Evolutionary conservation across 2,329 filamentous ascomycete species (phyloP).

Genomic region (Diaporthe sp.): DNA sequence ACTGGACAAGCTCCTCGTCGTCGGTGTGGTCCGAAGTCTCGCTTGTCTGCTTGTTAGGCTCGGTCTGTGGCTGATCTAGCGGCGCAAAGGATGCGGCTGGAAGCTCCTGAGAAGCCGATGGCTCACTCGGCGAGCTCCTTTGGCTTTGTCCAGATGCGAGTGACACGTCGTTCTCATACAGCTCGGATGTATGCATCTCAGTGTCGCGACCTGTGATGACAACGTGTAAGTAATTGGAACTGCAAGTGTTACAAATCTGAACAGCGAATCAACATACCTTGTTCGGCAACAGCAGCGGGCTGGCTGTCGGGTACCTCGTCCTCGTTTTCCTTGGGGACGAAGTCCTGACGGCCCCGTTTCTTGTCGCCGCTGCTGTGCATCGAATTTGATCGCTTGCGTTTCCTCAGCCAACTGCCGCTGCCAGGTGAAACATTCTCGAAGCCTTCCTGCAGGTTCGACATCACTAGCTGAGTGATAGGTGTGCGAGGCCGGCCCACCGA

Average conservation of each 20-base stretch:
- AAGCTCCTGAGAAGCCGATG: constrained; percentile 16
- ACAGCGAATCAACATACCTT: background rate
- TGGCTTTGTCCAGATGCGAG: background rate
- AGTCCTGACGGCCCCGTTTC: constrained; percentile 47
- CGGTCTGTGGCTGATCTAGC: background rate
- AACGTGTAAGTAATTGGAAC: background rate
- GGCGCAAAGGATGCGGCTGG: background rate
- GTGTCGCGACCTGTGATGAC: constrained; percentile 2
- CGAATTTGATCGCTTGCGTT: constrained; percentile 50
- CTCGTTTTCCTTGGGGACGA: constrained; percentile 13
- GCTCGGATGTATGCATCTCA: constrained; percentile 10
- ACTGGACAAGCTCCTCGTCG: constrained; percentile 40
- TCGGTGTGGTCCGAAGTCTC: constrained; percentile 22
- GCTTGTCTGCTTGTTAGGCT: background rate
- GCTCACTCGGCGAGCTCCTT: background rate
- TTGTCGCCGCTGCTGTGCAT: constrained; percentile 44
- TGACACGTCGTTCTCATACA: constrained; percentile 11
- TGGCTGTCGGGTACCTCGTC: constrained; percentile 46
- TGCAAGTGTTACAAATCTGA: background rate
- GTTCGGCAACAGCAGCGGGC: constrained; percentile 17
- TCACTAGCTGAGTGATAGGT: constrained; percentile 35
- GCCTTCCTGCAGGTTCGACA: constrained; percentile 43
- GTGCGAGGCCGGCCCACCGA: constrained; percentile 44
- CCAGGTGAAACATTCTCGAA: constrained; percentile 39
- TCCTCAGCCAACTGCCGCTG: constrained; percentile 43